A percentile compares a stretch with the other conserved stretches of the same genome.
Conservation (phyloP, 306 rosid species). For the Cicer arietinum region DNA sequence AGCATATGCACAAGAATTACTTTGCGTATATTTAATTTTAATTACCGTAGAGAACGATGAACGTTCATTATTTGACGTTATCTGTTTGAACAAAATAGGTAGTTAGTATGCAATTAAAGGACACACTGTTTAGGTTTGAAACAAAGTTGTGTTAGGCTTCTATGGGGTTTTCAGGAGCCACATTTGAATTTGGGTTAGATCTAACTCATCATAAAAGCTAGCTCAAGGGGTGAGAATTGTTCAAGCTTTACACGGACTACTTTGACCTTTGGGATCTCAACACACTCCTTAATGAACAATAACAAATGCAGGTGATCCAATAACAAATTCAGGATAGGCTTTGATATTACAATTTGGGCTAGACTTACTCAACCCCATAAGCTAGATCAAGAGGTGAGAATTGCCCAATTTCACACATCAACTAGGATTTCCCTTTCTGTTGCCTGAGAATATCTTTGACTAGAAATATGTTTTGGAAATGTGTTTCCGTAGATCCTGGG, state of each 20-base stretch:
- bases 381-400: background rate
- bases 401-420: background rate
- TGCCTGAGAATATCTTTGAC: conserved; percentile 17
- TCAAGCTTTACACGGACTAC: conserved; percentile 10
- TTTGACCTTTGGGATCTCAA: conserved; percentile 25
- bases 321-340: background rate
- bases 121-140: conserved; percentile 20
- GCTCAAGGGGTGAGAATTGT: background rate
- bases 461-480: background rate
- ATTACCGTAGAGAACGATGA: conserved; percentile 3
- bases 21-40: conserved; percentile 17
- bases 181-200: conserved; percentile 2
- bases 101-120: conserved; percentile 17
- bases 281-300: conserved; percentile 3
- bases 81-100: conserved; percentile 7
- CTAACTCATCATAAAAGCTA: conserved; percentile 11
- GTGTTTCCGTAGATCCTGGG: conserved; percentile 31
- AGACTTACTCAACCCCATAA: background rate
- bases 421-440: conserved; percentile 7
- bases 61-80: conserved; percentile 31
- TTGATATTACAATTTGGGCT: conserved; percentile 8
- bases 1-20: conserved; percentile 28
- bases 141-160: conserved; percentile 29
- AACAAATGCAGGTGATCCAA: background rate
- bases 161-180: conserved; percentile 4